These are phyloP conservation scores for Paradendryphiella salina DNA, from an alignment of 2,329 filamentous ascomycete genomes.

Conservation along the genomic window DNA sequence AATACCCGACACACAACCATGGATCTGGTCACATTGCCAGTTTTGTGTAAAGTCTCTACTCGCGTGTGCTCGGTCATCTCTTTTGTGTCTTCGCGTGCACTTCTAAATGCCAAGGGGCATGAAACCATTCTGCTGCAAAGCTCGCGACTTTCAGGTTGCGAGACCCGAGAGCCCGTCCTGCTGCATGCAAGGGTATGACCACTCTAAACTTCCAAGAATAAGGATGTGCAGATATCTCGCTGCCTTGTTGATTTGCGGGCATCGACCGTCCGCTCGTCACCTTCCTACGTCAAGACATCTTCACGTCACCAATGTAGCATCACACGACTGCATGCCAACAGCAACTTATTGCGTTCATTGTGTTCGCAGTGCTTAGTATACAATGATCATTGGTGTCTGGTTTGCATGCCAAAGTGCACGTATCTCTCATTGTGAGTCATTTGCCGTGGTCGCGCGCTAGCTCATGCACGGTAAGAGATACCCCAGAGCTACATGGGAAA, in stretches of 20 bases:
- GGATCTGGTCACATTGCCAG: not conserved
- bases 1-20: not conserved
- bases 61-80: not conserved
- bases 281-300: not conserved
- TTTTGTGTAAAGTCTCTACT: too few species aligned
- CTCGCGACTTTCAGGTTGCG: not conserved
- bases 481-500: too few species aligned
- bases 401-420: not conserved
- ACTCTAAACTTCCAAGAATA: not conserved
- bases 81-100: not conserved
- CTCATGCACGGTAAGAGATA: not conserved
- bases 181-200: not conserved
- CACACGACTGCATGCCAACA: not conserved
- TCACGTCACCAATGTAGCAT: not conserved
- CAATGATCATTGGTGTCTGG: not conserved
- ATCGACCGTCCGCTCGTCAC: not conserved
- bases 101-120: not conserved
- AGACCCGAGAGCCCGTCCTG: not conserved
- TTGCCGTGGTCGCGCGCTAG: not conserved
- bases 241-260: not conserved
- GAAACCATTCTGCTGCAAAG: not conserved
- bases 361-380: not conserved
- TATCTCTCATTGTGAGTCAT: constrained; percentile 1
- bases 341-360: not conserved
- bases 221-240: not conserved